Base-by-base conservation (phyloP, 495 filamentous ascomycete species). In the Trichoderma parareesei region DNA sequence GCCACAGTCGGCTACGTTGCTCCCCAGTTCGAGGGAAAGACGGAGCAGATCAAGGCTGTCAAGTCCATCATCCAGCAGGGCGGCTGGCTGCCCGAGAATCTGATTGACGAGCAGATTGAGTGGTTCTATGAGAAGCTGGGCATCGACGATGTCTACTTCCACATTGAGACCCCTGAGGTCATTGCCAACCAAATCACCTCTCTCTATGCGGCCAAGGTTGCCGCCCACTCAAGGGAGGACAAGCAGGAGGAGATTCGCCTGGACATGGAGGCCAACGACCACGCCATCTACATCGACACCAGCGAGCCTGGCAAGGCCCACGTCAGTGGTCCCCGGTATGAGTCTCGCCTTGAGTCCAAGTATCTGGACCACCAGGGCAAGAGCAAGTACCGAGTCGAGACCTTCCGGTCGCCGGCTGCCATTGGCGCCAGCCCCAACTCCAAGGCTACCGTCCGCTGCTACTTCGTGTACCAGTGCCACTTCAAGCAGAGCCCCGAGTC, bases 101-200 rank as follows among this genome's bases (percentile, higher is more conserved):
- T 97, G 67, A 83, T 97, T 44, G 86, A 92, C 65, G 83, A 86
- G 3, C 92, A 98, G 76, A 90, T 91, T 40, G 82, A 83, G 18
- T 98, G 94, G 95, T 98, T 98, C 82, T 98, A 98, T 79, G 90
- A 94, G 69, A 89, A 92, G 73, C 84, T 98, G 14, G 95, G 94
- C 62, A 98, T 98, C 71, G 94, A 98, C 75, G 94, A 98, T 76
- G 93, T 96, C 79, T 98, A 98, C 78, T 98, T 98, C 81, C 89
- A 96, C 73, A 90, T 91, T 43, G 94, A 98, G 78, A 84, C 84
- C 3, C 88, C 87, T 35, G 89, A 92, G 49, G 90, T 89, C 61
- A 93, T 98, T 67, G 89, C 91, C 66, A 96, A 89, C 71, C 90
- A 97, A 72, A 91, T 98, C 67, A 93, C 92, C 61, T 97, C 93